Evolutionary conservation across 2,329 filamentous ascomycete genomes (phyloP), one percentile per base, ranked within the genome.

Genomic region (Colletotrichum sp.): DNA sequence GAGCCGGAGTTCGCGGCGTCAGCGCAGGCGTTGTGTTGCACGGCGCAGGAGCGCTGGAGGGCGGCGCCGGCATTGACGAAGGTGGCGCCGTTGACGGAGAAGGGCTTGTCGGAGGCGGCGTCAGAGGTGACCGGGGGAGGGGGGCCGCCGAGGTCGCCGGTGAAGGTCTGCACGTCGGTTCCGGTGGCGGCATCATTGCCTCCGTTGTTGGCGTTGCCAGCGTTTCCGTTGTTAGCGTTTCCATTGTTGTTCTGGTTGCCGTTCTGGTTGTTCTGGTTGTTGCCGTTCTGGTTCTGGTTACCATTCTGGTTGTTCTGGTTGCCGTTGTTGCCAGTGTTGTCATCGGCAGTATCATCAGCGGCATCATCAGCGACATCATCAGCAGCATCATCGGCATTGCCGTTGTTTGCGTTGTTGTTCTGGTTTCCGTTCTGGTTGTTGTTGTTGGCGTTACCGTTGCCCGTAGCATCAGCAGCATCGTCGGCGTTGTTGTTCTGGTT

Each of bases 31-130:
- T 90, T 89, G 84, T 89, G 86, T 82, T 89, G 88, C 30, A 89
- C 84, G 69, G 87, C 86, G 81, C 88, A 90, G 16, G 87, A 88
- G 39, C 88, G 87, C 81, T 86, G 84, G 73, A 88, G 80, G 13
- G 88, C 88, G n/a, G 87, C 88, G 69, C 84, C 86, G 8, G 81
- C 78, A 79, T 87, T 87, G 5, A 88, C 84, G 82, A 93, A 93
- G 76, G 87, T 90, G 63, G 88, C 87, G n/a, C 87, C 88, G 73
- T 89, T 92, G 78, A 92, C 92, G 65, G 82, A 84, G 81, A 90
- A 90, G 63, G 88, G 88, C 32, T 86, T 85, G 71, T 84, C 80
- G 13, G 76, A 55, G 34, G 74, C 28, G 5, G 82, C 80, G 3
- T 84, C 83, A 75, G 82, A 84, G 78, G 83, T 77, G 26, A 89